A percentile compares a stretch with the other conserved stretches of the same genome.
phyloP scores from a whole-genome alignment of 1,284 basidiomycete species.

The Cystobasidium slooffiae region DNA sequence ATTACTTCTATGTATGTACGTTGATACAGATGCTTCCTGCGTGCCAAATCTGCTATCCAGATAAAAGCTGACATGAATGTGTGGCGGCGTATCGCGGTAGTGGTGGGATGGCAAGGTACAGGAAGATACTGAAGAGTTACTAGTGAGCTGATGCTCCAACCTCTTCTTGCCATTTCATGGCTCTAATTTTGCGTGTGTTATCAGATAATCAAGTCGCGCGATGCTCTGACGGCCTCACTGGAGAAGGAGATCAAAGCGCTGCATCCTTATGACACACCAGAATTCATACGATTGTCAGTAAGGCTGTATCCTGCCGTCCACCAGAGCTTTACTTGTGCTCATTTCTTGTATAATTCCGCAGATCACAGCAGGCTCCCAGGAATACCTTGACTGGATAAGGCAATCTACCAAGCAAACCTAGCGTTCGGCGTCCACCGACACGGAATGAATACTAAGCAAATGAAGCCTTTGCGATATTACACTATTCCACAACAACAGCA shows the following conservation, averaged over 20 bases:
- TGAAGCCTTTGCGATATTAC: neutral
- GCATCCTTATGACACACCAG: conserved; percentile 38
- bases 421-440: neutral
- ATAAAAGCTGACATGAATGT: neutral
- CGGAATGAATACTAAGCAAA: neutral
- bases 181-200: neutral
- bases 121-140: conserved; percentile 35
- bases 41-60: too few relatives aligned
- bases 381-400: conserved; percentile 36
- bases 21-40: neutral
- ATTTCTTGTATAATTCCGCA: neutral
- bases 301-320: neutral
- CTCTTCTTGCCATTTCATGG: neutral
- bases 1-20: conserved; percentile 28
- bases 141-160: neutral
- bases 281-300: conserved; percentile 29
- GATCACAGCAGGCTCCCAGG: conserved; percentile 23
- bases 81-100: neutral
- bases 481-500: neutral
- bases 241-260: conserved; percentile 23
- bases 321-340: too few relatives aligned
- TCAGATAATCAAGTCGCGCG: conserved; percentile 39
- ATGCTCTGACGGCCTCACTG: neutral
- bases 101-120: conserved; percentile 42
- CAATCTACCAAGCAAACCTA: conserved; percentile 7